Base-by-base conservation (phyloP, 2,329 filamentous ascomycete species). In the Colletotrichum caudatum region DNA sequence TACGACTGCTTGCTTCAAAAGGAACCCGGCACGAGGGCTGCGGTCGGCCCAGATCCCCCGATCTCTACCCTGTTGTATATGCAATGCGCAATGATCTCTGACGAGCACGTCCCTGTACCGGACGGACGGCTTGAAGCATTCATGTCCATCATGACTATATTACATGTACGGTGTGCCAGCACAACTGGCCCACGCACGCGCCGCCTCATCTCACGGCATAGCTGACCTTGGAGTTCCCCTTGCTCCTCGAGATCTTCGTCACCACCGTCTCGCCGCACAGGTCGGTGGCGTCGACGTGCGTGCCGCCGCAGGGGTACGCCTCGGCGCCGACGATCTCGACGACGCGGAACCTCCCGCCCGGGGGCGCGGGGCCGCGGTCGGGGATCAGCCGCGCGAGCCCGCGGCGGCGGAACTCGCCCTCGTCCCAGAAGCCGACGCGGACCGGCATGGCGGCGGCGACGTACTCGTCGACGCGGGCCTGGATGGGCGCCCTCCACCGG, bases 261-360 rank as follows among this genome's bases (percentile, higher is more conserved):
- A 94, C 90, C 3, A 82, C 87, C 6, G 89, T 89, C 77, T 86
- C 85, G 0, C 91, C 89, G 76, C 87, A 90, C 71, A 85, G 75
- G 69, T 86, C 84, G 26, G 90, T 91, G 23, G 81, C 86, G 39
- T 86, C 82, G 4, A 94, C 91, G 82, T 94, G 92, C 35, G 92
- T 94, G 0, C 92, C 92, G 9, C 92, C 92, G 78, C 92, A 94
- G 1, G 92, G 91, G 82, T 94, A 94, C 35, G 87, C 87, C 75
- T 91, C 92, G 0, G 88, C 87, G 0, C 91, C 91, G 0, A 89
- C 87, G 71, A 94, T 92, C 70, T 89, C 87, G 33, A 94, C 91
- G 0, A 93, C 90, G 11, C 92, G 84, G 41, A 91, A 89, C 77
- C 88, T 90, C 74, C 87, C 87, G 33, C 86, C 87, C 0, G 81